A percentile compares a stretch with the other conserved stretches of the same genome.
phyloP scores from a whole-genome alignment of 2,329 filamentous ascomycete species.

The Rosellinia necatrix region DNA sequence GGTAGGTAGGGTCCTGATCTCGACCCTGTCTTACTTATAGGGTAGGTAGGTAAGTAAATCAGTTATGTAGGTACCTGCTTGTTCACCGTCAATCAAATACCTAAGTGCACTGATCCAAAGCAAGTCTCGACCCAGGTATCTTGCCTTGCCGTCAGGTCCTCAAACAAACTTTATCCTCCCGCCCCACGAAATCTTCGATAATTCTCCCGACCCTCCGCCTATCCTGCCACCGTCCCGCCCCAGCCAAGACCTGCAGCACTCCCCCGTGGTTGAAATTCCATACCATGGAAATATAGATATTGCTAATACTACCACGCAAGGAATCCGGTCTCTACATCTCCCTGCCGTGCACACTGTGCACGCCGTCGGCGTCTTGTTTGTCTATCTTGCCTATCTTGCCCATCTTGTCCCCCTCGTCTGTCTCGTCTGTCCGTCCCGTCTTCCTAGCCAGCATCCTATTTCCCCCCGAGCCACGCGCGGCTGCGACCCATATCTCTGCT shows the following conservation, averaged over 20 bases:
- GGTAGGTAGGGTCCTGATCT: neutral
- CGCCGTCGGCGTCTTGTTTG: neutral
- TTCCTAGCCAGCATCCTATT: too few relatives aligned
- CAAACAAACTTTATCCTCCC: conserved; percentile 3
- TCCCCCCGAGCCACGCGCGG: too few relatives aligned
- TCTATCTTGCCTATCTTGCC: neutral
- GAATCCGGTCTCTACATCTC: conserved; percentile 1
- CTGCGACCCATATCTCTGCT: too few relatives aligned
- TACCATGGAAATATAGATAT: conserved; percentile 17
- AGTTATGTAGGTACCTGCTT: too few relatives aligned
- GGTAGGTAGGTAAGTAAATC: too few relatives aligned
- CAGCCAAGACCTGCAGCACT: neutral
- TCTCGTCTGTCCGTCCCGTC: too few relatives aligned
- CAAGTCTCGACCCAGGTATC: neutral
- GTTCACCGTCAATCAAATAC: neutral
- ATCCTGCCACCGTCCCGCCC: neutral
- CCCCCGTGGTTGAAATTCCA: neutral
- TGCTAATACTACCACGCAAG: neutral
- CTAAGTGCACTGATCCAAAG: too few relatives aligned
- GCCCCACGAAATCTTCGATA: conserved; percentile 2
- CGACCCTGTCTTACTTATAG: neutral
- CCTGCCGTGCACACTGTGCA: neutral
- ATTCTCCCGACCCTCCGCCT: neutral
- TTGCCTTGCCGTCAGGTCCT: neutral
- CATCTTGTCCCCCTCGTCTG: conserved; percentile 2